Base-by-base conservation (phyloP, 192 early-diverging fungal species). In the Backusella psychrophila region DNA sequence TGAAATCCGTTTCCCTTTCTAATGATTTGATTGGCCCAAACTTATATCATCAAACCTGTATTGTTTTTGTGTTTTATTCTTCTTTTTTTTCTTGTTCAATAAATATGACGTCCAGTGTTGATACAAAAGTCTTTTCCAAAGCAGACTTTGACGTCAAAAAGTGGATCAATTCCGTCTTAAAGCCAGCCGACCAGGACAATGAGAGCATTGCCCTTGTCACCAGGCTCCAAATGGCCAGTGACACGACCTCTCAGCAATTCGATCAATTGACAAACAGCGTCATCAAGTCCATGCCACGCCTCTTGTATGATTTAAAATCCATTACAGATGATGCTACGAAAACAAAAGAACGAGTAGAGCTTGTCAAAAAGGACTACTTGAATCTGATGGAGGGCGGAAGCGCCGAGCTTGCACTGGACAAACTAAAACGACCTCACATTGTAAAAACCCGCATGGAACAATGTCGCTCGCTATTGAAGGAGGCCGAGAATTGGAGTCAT, bases 401-500 rank as follows among this genome's bases (percentile, higher is more conserved):
- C 12, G 56, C 56, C 3, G 88, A 90, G 17, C 80, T 77, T 5
- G 88, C 92, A 0, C 79, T 94, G 69, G 91, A 91, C 41, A 81
- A 85, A 66, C 80, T 94, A 0, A 84, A 86, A 39, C 84, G 87
- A 46, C 75, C 93, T 4, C 93, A 93, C 80, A 77, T 85, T 1
- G 90, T 93, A 56, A 86, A 92, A 26, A 83, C 82, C 6, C 78
- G 93, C 1, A 95, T 95, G 93, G 87, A 90, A 69, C 75, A 77
- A 4, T 90, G 91, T 34, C 79, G 87, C 19, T 74, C 84, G n/a
- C 71, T 88, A 1, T 77, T 96, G 0, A 84, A 87, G 68, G 93
- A 95, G 71, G 89, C 93, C 0, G 93, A 95, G 66, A 94, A 91
- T 79, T 95, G 94, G 94, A 89, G 77, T 35, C 91, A 91, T 35